Evolutionary conservation across 352 stramenopile genomes (phyloP), one percentile per base, ranked within the genome.

Genomic region (Saprolegnia diclina): DNA sequence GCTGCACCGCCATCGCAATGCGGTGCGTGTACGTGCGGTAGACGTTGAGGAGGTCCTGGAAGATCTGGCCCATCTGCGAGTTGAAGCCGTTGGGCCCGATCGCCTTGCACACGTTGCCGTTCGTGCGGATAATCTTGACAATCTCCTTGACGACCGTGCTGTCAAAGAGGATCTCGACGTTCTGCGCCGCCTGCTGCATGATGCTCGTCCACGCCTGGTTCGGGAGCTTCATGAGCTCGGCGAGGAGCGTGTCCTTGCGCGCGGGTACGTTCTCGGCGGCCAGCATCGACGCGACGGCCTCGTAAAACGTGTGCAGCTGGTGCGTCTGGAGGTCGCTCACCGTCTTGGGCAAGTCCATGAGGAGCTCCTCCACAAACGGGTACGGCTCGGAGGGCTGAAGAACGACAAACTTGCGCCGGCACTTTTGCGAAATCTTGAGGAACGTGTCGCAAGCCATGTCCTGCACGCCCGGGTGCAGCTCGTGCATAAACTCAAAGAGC

Each of bases 371-470:
- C 45, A 99, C 97, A 71, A 99, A 99, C 45, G 97, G 96, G 40
- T 82, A 76, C 29, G 74, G 74, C 77, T 99, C 96, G 22, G 92
- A 89, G 26, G 84, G 79, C 76, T 99, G 97, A 11, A 98, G 76
- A 22, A 96, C 92, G 16, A 99, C 97, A 75, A 99, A 99, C 83
- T 98, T 97, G 54, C 91, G 82, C 22, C 96, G 96, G 76, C 97
- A 99, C 77, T 99, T 98, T 52, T 97, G 92, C 6, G 95, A 88
- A 75, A 99, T 99, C 82, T 99, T 99, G 10, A 99, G 76, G 73
- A 99, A 99, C 9, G 98, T 99, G 68, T 99, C 98, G 79, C 97
- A 99, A 5, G 98, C 97, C 98, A 99, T 99, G 75, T 99, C 98
- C 73, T 99, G 97, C 14, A 99, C 98, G 66, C 97, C 98, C 35